Base-by-base conservation (phyloP, 2,329 filamentous ascomycete species). In the Ceratocystiopsis brevicomis region DNA sequence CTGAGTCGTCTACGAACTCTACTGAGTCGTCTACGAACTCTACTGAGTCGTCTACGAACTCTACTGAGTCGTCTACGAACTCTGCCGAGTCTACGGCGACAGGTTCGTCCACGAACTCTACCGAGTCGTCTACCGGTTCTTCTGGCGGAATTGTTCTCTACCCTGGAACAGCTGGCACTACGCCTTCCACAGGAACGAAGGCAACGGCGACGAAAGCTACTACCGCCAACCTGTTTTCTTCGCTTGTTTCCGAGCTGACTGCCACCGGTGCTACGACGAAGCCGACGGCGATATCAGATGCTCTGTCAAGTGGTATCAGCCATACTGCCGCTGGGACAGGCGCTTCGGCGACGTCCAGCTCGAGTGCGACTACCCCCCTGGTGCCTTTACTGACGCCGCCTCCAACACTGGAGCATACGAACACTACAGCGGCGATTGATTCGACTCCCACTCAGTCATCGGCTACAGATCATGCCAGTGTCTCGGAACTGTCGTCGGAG, bases 121-220 rank as follows among this genome's bases (percentile, higher is more conserved):
- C 42, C 8, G 45, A 37, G 37, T 13, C 43, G 38, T 46, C 19
- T 45, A 56, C 44, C 2, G 45, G 44, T 36, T 46, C 48, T 9
- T 46, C 48, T 9, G 47, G n/a, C n/a, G n/a, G 45, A 16, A 49
- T 45, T 8, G 37, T 44, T 10, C 39, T 48, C 4, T 48, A 40
- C 38, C 41, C 41, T 18, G 37, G 40, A 41, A 25, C 39, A 12
- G 36, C 36, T 4, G 35, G 37, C 18, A 45, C 36, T 18, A 21
- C n/a, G 14, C n/a, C 30, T 1, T 35, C 36, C 9, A 39, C 33
- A 9, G 33, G 36, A 25, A 18, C 39, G 16, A 42, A 40, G 38
- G 33, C 43, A 1, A 41, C 41, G n/a, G 33, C 42, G 34, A 37
- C 39, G 16, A 36, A 41, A 11, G 12, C 41, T 13, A 38, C 44